phyloP scores from a whole-genome alignment of 2,329 filamentous ascomycete species.

The Scedosporium dehoogii region DNA sequence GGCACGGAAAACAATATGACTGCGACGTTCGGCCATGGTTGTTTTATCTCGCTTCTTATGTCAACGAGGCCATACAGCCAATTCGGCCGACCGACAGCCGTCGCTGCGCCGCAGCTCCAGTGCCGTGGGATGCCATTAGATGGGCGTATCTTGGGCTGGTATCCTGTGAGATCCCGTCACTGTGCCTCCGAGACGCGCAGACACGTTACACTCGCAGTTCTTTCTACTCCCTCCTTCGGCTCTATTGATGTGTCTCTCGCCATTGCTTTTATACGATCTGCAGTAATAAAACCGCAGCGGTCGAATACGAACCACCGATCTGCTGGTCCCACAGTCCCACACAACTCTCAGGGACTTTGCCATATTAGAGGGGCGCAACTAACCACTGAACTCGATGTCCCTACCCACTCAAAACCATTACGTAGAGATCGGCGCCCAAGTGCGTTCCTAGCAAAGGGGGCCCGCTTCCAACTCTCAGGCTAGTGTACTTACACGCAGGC shows the following conservation, averaged over 20 bases:
- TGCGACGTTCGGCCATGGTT: too few species aligned
- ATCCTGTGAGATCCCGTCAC: too few species aligned
- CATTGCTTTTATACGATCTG: constrained; percentile 1
- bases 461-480: too few species aligned
- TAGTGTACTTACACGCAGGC: too few species aligned
- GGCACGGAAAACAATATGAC: too few species aligned
- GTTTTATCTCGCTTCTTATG: too few species aligned
- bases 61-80: not conserved
- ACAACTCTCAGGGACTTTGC: not conserved
- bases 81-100: not conserved
- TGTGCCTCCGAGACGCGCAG: not conserved
- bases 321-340: not conserved
- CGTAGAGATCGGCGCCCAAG: too few species aligned
- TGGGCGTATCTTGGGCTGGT: not conserved
- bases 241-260: not conserved
- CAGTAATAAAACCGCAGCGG: not conserved
- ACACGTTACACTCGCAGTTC: not conserved
- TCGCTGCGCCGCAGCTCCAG: not conserved
- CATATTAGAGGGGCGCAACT: too few species aligned
- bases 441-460: too few species aligned
- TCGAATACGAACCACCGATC: not conserved
- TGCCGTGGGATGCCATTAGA: not conserved
- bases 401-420: too few species aligned
- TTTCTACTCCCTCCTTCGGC: not conserved
- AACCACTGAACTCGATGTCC: too few species aligned